Evolutionary conservation across 1,139 yeast genomes (phyloP).

Genomic region (Pneumocystis oryctolagi): DNA sequence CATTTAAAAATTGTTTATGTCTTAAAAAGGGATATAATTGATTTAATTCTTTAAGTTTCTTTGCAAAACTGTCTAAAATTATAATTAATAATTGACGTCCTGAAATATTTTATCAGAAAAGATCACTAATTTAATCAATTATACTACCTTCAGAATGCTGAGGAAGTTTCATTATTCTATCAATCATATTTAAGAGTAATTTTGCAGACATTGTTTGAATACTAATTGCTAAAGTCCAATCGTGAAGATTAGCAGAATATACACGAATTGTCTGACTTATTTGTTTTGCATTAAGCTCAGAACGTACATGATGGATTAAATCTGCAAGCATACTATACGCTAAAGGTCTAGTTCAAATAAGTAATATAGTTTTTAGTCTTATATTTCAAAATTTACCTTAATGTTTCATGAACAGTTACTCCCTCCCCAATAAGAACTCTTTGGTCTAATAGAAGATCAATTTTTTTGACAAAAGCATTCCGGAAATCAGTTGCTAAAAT

Average conservation of each 20-base stretch:
- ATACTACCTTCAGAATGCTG: conserved; percentile 58
- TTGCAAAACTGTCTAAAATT: conserved; percentile 77
- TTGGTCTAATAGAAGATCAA: conserved; percentile 73
- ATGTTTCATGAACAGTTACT: conserved; percentile 73
- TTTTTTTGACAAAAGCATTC: conserved; percentile 66
- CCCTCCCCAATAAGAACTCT: conserved; percentile 85
- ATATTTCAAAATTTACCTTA: conserved; percentile 28
- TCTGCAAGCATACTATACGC: conserved; percentile 96
- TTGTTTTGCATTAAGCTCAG: conserved; percentile 67
- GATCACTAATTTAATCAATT: conserved; percentile 41
- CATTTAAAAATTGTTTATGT: conserved; percentile 12
- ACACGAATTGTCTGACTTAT: conserved; percentile 78
- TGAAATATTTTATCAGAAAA: conserved; percentile 1
- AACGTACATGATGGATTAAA: conserved; percentile 79
- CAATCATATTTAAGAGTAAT: conserved; percentile 70
- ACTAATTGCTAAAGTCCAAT: conserved; percentile 68
- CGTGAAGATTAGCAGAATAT: conserved; percentile 69
- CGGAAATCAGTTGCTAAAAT: conserved; percentile 81
- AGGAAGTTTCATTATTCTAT: conserved; percentile 70
- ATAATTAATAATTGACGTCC: conserved; percentile 33
- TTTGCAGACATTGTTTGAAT: conserved; percentile 97
- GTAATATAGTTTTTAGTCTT: background rate
- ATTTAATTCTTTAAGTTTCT: conserved; percentile 42
- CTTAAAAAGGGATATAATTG: conserved; percentile 19
- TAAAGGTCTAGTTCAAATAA: conserved; percentile 35